Percentiles rank a stretch among this genome's conserved stretches.
phyloP scores from a whole-genome alignment of 139 green algal genomes.

The Bryopsis sp. region DNA sequence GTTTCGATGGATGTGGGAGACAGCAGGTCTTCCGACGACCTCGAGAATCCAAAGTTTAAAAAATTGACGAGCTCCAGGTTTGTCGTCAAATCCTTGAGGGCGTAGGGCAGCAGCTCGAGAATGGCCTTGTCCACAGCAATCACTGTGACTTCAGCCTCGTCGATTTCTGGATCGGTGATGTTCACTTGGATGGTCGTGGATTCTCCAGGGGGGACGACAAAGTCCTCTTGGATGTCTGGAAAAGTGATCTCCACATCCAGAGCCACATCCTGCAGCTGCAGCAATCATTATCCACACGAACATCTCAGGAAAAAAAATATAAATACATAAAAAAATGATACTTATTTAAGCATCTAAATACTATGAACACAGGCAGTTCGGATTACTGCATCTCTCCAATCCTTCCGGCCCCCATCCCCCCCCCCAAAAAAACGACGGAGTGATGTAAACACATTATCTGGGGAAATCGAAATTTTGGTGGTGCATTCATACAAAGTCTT shows the following conservation, averaged over 20 bases:
- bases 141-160: constrained; percentile 4
- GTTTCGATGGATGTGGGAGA: background rate
- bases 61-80: background rate
- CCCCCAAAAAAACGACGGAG: no score
- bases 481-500: no score
- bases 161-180: background rate
- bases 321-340: no score
- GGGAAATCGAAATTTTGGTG: no score
- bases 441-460: no score
- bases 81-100: background rate
- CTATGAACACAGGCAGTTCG: no score
- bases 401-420: no score
- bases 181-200: background rate
- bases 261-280: background rate
- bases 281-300: no score
- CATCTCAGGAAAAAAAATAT: no score
- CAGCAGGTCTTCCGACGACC: background rate
- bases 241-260: constrained; percentile 4
- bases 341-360: no score
- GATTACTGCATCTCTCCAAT: no score
- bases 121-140: constrained; percentile 18
- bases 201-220: constrained; percentile 1
- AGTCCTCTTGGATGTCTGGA: background rate
- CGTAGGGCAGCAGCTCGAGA: constrained; percentile 4
- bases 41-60: background rate